Evolutionary conservation across 768 basidiomycete species (phyloP).

Genomic region (Boletus reticuloceps): DNA sequence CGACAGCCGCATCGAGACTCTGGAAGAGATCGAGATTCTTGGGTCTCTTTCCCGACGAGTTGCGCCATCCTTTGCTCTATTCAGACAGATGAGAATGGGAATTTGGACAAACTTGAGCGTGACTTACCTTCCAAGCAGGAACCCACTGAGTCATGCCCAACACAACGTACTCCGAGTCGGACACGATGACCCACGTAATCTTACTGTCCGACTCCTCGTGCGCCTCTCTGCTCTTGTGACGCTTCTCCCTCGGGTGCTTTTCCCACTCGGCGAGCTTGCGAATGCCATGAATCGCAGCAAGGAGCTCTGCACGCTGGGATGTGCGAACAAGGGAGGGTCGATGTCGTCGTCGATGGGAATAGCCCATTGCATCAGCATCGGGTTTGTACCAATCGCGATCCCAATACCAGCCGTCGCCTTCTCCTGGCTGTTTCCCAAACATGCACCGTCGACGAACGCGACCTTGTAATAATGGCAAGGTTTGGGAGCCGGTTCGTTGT

Average conservation of each 20-base stretch:
- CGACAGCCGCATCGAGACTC: constrained; percentile 2
- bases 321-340: constrained; percentile 22
- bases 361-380: constrained; percentile 17
- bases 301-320: constrained; percentile 35
- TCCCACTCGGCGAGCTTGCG: constrained; percentile 8
- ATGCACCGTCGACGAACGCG: constrained; percentile 37
- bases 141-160: constrained; percentile 37
- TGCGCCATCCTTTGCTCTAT: constrained; percentile 10
- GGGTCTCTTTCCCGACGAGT: constrained; percentile 3
- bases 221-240: neutral
- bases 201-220: neutral
- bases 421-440: constrained; percentile 25
- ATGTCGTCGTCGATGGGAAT: constrained; percentile 25
- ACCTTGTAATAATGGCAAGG: constrained; percentile 28
- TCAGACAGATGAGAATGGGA: neutral
- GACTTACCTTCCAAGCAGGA: constrained; percentile 31
- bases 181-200: constrained; percentile 22
- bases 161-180: constrained; percentile 37
- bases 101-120: too few relatives aligned
- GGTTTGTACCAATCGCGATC: constrained; percentile 20
- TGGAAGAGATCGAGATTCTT: constrained; percentile 20
- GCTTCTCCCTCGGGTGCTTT: too few relatives aligned
- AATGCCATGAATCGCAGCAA: constrained; percentile 31
- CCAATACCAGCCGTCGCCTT: constrained; percentile 32
- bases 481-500: neutral